phyloP scores from a whole-genome alignment of 768 basidiomycete genomes.

The Kwoniella botswanensis region DNA sequence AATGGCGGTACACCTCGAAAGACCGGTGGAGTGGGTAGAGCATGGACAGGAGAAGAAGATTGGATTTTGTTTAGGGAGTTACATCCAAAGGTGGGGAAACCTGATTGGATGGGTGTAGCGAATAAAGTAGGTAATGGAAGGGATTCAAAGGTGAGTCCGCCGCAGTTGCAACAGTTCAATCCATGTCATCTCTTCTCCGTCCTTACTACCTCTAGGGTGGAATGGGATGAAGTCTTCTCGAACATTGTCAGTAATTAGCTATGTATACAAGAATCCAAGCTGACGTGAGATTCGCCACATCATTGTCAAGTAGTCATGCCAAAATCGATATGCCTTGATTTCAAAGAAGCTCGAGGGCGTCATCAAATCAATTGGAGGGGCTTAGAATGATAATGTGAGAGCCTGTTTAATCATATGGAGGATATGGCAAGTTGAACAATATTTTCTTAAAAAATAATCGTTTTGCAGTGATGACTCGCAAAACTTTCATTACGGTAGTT shows the following conservation, averaged over 20 bases:
- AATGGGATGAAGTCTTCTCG: too few relatives aligned
- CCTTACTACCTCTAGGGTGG: neutral
- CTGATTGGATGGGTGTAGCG: constrained; percentile 21
- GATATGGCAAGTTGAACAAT: neutral
- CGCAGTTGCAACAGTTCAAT: neutral
- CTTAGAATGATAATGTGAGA: neutral
- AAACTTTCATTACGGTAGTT: too few relatives aligned
- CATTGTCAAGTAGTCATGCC: constrained; percentile 16
- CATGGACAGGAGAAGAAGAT: constrained; percentile 24
- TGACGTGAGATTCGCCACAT: constrained; percentile 14
- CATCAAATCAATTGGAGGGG: constrained; percentile 21
- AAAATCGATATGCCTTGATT: constrained; percentile 25
- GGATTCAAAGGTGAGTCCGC: constrained; percentile 25
- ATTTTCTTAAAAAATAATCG: too few relatives aligned
- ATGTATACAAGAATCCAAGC: neutral
- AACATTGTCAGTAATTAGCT: neutral
- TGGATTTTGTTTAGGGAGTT: constrained; percentile 19
- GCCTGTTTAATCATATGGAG: neutral
- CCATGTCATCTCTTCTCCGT: neutral
- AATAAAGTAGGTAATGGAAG: constrained; percentile 15
- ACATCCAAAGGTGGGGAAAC: constrained; percentile 21
- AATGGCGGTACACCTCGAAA: neutral
- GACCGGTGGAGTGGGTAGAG: neutral
- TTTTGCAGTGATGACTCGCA: too few relatives aligned
- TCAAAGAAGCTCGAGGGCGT: constrained; percentile 15